A percentile compares a stretch with the other conserved stretches of the same genome.
Evolutionary conservation across 2,329 filamentous ascomycete species (phyloP).

Genomic region (Fonsecaea erecta): DNA sequence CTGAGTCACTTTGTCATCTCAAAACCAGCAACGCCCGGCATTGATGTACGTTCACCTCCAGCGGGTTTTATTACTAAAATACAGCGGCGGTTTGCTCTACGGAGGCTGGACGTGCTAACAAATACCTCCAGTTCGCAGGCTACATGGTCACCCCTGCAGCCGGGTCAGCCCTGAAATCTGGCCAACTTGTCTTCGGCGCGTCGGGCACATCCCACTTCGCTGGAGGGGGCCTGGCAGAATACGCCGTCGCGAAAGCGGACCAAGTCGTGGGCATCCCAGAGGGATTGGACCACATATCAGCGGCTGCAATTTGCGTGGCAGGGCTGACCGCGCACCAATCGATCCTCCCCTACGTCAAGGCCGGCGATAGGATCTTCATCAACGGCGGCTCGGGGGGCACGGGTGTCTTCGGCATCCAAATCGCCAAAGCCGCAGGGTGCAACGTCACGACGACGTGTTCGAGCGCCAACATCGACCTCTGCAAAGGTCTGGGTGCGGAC

Average conservation of each 20-base stretch:
- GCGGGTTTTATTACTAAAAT: background rate
- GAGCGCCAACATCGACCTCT: slow-evolving; percentile 60
- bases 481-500: slow-evolving; percentile 64
- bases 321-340: slow-evolving; percentile 55
- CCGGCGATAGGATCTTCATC: slow-evolving; percentile 64
- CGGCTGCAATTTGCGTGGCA: slow-evolving; percentile 51
- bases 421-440: slow-evolving; percentile 65
- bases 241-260: slow-evolving; percentile 43
- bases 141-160: slow-evolving; percentile 47
- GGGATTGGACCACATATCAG: slow-evolving; percentile 49
- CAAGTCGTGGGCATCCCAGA: slow-evolving; percentile 49
- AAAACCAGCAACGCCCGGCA: slow-evolving; percentile 54
- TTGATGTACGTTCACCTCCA: slow-evolving; percentile 43
- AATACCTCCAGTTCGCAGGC: slow-evolving; percentile 46
- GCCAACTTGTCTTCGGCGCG: slow-evolving; percentile 55
- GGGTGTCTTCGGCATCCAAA: slow-evolving; percentile 65
- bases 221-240: slow-evolving; percentile 53
- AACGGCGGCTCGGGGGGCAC: slow-evolving; percentile 69
- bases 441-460: slow-evolving; percentile 62
- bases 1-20: slow-evolving; percentile 48
- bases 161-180: slow-evolving; percentile 42
- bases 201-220: slow-evolving; percentile 38
- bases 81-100: background rate
- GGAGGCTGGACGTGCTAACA: background rate
- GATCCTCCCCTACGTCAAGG: slow-evolving; percentile 52